These are phyloP conservation scores for Leccinum truebloodii DNA, from an alignment of 768 basidiomycete species.

Conservation along the genomic window DNA sequence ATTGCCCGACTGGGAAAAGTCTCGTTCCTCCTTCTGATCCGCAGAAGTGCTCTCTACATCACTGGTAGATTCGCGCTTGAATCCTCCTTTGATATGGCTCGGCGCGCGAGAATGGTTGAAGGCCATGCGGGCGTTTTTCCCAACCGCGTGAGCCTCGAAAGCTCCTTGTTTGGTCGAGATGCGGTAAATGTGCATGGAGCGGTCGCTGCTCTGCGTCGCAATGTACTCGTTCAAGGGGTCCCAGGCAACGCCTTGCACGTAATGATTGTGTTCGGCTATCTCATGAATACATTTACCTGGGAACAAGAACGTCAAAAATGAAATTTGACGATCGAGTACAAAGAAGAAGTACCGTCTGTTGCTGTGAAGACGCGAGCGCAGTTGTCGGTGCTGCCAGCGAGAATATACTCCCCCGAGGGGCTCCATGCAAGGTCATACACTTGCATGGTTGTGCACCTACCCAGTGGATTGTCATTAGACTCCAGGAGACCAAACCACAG, in stretches of 20 bases:
- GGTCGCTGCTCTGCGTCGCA: conserved; percentile 95
- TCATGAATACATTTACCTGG: conserved; percentile 85
- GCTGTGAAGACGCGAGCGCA: conserved; percentile 82
- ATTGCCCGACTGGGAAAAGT: conserved; percentile 28
- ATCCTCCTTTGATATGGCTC: conserved; percentile 56
- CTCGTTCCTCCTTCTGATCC: conserved; percentile 52
- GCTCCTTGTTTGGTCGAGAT: conserved; percentile 77
- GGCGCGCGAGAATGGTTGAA: conserved; percentile 69
- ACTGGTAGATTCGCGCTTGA: conserved; percentile 74
- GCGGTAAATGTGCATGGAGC: conserved; percentile 93
- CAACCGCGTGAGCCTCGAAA: conserved; percentile 89
- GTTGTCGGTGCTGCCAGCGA: conserved; percentile 98
- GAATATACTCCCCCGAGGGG: conserved; percentile 89
- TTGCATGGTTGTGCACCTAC: conserved; percentile 89
- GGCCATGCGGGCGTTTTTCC: conserved; percentile 80
- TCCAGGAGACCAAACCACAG: neutral
- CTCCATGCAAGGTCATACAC: conserved; percentile 99
- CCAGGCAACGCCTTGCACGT: conserved; percentile 99
- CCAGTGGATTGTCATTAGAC: conserved; percentile 6
- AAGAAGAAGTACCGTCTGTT: conserved; percentile 54
- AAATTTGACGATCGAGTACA: neutral
- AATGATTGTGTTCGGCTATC: conserved; percentile 93
- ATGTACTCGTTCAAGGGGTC: conserved; percentile 97
- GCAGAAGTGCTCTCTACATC: conserved; percentile 70
- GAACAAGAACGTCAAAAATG: neutral